These are phyloP conservation scores for Lactuca saligna DNA, from an alignment of 129 eudicot genomes.

Conservation along the genomic window DNA sequence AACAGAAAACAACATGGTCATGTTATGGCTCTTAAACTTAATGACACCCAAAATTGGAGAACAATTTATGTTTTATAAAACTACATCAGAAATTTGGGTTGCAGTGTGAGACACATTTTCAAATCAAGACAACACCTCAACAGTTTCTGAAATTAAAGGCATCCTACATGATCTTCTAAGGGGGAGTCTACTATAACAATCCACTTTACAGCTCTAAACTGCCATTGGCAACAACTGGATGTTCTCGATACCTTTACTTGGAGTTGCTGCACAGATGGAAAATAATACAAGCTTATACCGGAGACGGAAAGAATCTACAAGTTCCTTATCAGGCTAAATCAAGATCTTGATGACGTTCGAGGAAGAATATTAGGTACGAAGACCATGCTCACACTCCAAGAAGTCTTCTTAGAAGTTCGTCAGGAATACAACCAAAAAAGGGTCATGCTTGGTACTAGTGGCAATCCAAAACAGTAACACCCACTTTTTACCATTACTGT, in stretches of 20 bases:
- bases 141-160: not conserved
- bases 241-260: too few relatives aligned
- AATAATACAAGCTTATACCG: too few relatives aligned
- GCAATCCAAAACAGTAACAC: too few relatives aligned
- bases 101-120: conserved; percentile 2
- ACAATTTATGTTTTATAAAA: not conserved
- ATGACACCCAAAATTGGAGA: not conserved
- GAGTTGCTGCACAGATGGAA: too few relatives aligned
- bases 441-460: not conserved
- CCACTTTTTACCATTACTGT: too few relatives aligned
- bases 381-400: too few relatives aligned
- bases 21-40: conserved; percentile 8
- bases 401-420: not conserved
- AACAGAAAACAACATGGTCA: conserved; percentile 5
- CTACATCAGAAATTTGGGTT: not conserved
- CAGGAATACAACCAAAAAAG: not conserved
- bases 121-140: conserved; percentile 10
- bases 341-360: not conserved
- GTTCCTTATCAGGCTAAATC: not conserved
- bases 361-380: not conserved
- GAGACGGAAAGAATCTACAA: conserved; percentile 1
- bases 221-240: too few relatives aligned
- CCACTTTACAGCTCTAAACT: too few relatives aligned
- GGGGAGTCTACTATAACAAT: too few relatives aligned
- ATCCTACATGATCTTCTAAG: not conserved